A percentile compares a stretch with the other conserved stretches of the same genome.
Conservation (phyloP, 2,329 filamentous ascomycete genomes). For the Penicillium rolfsii region DNA sequence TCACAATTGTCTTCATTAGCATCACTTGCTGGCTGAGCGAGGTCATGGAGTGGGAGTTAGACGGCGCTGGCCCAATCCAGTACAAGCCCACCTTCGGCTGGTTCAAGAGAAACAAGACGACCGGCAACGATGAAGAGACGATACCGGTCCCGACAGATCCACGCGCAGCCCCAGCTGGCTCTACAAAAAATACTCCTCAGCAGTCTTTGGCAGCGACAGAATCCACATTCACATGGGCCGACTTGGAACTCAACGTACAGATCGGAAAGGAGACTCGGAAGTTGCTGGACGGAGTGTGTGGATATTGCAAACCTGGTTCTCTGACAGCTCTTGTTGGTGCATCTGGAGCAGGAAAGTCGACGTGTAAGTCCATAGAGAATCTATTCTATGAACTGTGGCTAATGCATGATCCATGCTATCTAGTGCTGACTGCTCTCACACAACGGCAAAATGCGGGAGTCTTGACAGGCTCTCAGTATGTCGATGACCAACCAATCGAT, state of each 20-base stretch:
- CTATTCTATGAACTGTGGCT: constrained; percentile 44
- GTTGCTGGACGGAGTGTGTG: constrained; percentile 67
- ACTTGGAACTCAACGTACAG: constrained; percentile 69
- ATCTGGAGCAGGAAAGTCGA: constrained; percentile 71
- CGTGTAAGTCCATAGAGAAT: constrained; percentile 27
- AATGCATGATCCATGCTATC: not conserved
- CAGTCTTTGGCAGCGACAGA: constrained; percentile 54
- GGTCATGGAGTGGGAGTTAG: constrained; percentile 60
- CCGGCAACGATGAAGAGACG: constrained; percentile 30
- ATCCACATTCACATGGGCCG: constrained; percentile 67
- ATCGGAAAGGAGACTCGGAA: constrained; percentile 60
- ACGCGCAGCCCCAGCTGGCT: constrained; percentile 25
- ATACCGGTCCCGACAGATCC: constrained; percentile 31
- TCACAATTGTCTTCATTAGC: constrained; percentile 69
- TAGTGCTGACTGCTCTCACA: constrained; percentile 69
- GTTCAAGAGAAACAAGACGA: constrained; percentile 12
- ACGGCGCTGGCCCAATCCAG: constrained; percentile 64
- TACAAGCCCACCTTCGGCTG: constrained; percentile 63
- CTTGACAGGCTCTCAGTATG: constrained; percentile 63
- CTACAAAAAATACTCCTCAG: constrained; percentile 30
- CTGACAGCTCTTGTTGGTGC: constrained; percentile 79
- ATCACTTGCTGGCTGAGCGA: constrained; percentile 71
- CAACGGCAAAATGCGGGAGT: constrained; percentile 67
- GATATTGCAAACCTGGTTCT: constrained; percentile 74
- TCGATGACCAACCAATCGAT: constrained; percentile 62